phyloP scores from a whole-genome alignment of 164 flowering plant genomes.

The Aristolochia californica region DNA sequence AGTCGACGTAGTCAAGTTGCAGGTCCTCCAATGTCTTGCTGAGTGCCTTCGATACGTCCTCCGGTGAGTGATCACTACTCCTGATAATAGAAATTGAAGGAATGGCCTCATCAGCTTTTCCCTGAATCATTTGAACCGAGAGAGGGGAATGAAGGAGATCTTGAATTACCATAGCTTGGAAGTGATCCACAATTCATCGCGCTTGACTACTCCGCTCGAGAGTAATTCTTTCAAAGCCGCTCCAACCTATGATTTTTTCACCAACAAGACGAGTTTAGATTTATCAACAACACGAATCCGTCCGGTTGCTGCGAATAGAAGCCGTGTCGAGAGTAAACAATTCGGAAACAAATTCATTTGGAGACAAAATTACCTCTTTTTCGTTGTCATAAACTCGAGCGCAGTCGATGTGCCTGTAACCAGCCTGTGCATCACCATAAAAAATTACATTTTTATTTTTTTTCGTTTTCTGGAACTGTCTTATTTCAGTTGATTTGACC shows the following conservation, averaged over 20 bases:
- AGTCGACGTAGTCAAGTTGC: conserved; percentile 54
- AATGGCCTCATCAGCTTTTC: too few relatives aligned
- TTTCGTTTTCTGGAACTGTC: background rate
- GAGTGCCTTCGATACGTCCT: conserved; percentile 47
- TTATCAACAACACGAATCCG: too few relatives aligned
- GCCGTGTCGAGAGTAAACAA: too few relatives aligned
- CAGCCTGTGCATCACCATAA: conserved; percentile 27
- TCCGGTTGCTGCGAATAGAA: too few relatives aligned
- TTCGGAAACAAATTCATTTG: too few relatives aligned
- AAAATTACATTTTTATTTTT: background rate
- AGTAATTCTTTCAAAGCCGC: conserved; percentile 35
- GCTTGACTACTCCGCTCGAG: conserved; percentile 32
- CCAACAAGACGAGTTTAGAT: background rate
- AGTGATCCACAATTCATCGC: conserved; percentile 44
- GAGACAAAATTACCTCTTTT: conserved; percentile 27
- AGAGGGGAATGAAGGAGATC: background rate
- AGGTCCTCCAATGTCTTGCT: conserved; percentile 35
- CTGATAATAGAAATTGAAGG: conserved; percentile 14
- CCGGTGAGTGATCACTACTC: conserved; percentile 46
- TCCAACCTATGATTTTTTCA: conserved; percentile 26
- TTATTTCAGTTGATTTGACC: too few relatives aligned
- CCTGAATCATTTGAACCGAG: too few relatives aligned
- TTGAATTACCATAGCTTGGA: conserved; percentile 41
- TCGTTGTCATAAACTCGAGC: conserved; percentile 41
- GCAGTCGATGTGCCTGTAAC: conserved; percentile 50